Percentiles rank a stretch among this genome's conserved stretches.
Evolutionary conservation across 345 rosid genomes (phyloP).

Genomic region (Citrus reticulata): DNA sequence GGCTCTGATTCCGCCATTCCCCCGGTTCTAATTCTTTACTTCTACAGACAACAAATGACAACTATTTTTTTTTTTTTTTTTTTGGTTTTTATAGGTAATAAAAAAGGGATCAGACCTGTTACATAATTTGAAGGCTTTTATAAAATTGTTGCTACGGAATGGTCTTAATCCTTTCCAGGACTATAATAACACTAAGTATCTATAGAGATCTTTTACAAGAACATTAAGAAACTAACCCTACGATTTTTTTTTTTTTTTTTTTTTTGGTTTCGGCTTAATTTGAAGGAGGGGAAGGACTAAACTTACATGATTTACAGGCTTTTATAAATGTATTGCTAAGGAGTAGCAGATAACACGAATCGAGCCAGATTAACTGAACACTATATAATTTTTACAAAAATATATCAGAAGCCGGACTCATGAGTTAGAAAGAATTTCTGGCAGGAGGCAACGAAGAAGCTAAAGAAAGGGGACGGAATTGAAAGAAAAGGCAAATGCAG

Average conservation of each 20-base stretch:
- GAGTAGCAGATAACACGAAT: slow-evolving; percentile 20
- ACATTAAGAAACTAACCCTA: background rate
- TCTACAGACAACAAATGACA: background rate
- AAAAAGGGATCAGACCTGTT: slow-evolving; percentile 16
- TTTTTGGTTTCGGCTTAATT: background rate
- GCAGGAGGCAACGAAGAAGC: too few relatives aligned
- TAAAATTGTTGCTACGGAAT: slow-evolving; percentile 44
- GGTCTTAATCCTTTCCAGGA: slow-evolving; percentile 47
- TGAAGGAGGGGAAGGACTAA: background rate
- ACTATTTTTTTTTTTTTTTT: background rate
- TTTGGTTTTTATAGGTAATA: background rate
- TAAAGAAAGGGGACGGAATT: background rate
- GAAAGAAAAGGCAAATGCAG: background rate
- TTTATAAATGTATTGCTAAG: slow-evolving; percentile 54
- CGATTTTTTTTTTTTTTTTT: background rate
- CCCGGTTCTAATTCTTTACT: background rate
- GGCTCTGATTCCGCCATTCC: slow-evolving; percentile 38
- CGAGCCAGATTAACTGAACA: slow-evolving; percentile 28
- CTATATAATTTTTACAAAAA: background rate
- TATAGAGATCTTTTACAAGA: background rate
- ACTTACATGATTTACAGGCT: slow-evolving; percentile 50
- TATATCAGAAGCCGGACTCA: slow-evolving; percentile 21
- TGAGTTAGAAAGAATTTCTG: background rate
- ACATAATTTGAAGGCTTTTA: slow-evolving; percentile 66
- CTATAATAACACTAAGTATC: background rate